A percentile compares a stretch with the other conserved stretches of the same genome.
phyloP scores from a whole-genome alignment of 176 grass and related monocot genomes.

The Tuctoria greenei region DNA sequence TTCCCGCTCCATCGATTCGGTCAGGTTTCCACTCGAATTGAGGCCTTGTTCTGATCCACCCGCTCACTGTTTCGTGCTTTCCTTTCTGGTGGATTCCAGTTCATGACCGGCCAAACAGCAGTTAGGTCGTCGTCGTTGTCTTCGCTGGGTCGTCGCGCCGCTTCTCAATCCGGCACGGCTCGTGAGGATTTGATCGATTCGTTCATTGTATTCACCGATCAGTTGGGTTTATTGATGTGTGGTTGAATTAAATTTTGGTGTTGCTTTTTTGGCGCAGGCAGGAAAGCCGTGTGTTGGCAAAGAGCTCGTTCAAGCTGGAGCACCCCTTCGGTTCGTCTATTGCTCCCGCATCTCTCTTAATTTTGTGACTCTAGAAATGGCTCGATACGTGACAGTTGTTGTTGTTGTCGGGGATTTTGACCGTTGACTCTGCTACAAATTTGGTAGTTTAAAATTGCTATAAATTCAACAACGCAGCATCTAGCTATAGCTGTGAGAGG shows the following conservation, averaged over 20 bases:
- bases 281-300: constrained; percentile 57
- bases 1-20: not conserved
- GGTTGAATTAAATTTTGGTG: not conserved
- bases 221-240: not conserved
- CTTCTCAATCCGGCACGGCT: not conserved
- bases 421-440: not conserved
- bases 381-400: not conserved
- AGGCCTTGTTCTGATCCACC: not conserved
- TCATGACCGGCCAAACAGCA: not conserved
- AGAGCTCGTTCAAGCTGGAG: constrained; percentile 93
- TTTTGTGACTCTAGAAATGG: not conserved
- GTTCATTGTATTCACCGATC: not conserved
- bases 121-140: not conserved
- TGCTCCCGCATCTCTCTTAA: not conserved
- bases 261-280: constrained; percentile 9
- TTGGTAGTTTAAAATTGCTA: not conserved
- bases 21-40: not conserved
- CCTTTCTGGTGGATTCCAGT: constrained; percentile 3
- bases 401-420: not conserved
- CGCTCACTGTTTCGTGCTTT: not conserved
- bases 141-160: not conserved
- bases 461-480: not conserved
- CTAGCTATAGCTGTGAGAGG: not conserved
- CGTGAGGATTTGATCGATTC: constrained; percentile 7
- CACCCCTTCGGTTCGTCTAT: constrained; percentile 75